phyloP scores from a whole-genome alignment of 1,284 basidiomycete genomes.

The Erythrobasidium hasegawianum region DNA sequence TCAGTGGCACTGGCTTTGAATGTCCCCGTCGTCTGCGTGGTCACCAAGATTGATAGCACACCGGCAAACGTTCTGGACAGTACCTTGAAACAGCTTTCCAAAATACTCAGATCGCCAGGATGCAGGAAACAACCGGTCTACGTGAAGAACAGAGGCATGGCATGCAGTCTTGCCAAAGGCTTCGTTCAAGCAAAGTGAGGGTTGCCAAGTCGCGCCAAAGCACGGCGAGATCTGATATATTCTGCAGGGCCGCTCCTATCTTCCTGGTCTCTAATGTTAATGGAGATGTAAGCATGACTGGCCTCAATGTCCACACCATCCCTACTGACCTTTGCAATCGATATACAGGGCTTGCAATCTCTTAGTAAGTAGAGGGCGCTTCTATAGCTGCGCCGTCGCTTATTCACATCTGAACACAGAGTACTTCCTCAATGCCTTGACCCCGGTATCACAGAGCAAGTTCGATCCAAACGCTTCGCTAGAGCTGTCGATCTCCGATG shows the following conservation, averaged over 20 bases:
- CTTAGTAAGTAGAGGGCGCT: conserved; percentile 1
- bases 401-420: too few species aligned
- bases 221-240: conserved; percentile 49
- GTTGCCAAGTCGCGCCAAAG: conserved; percentile 45
- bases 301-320: too few species aligned
- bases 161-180: conserved; percentile 68
- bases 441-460: conserved; percentile 23
- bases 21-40: conserved; percentile 65
- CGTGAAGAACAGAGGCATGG: conserved; percentile 55
- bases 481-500: conserved; percentile 65
- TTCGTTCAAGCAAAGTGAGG: conserved; percentile 61
- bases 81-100: conserved; percentile 86
- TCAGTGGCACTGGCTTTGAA: conserved; percentile 90
- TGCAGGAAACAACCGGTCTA: conserved; percentile 59
- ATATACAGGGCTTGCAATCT: conserved; percentile 41
- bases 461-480: conserved; percentile 60
- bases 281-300: conserved; percentile 67
- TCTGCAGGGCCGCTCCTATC: conserved; percentile 67
- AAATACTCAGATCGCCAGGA: conserved; percentile 88
- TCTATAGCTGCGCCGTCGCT: too few species aligned
- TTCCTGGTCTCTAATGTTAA: conserved; percentile 95
- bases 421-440: conserved; percentile 49
- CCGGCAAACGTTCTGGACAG: conserved; percentile 83
- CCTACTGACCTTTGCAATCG: too few species aligned
- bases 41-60: conserved; percentile 79